phyloP scores from a whole-genome alignment of 148 eudicot species.

The Chenopodium suecicum region DNA sequence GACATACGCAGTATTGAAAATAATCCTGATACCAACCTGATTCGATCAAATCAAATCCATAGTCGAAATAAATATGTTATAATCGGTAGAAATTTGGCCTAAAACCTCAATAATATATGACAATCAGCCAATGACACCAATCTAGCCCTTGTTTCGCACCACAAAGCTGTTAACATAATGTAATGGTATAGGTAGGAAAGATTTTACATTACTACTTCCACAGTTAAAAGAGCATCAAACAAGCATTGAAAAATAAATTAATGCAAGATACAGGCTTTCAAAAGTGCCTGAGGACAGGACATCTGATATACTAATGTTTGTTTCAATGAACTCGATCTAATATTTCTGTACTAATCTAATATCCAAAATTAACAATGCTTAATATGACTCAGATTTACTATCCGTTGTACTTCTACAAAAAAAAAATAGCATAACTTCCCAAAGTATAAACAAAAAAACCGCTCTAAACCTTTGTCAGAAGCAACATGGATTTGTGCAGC shows the following conservation, averaged over 20 bases:
- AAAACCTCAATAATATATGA: too few relatives aligned
- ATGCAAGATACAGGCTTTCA: not conserved
- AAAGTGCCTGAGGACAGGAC: not conserved
- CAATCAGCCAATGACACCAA: too few relatives aligned
- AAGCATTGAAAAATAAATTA: too few relatives aligned
- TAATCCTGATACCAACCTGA: too few relatives aligned
- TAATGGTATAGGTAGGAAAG: too few relatives aligned
- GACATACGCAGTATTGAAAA: too few relatives aligned
- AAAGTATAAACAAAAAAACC: not conserved
- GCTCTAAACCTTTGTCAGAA: not conserved
- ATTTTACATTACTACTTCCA: not conserved
- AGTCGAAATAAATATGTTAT: too few relatives aligned
- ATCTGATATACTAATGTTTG: not conserved
- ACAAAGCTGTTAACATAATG: too few relatives aligned
- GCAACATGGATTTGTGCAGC: constrained; percentile 11
- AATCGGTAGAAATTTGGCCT: too few relatives aligned
- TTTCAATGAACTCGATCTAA: not conserved
- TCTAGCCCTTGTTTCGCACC: too few relatives aligned
- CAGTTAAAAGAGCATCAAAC: not conserved
- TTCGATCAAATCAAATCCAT: too few relatives aligned
- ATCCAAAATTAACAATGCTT: not conserved
- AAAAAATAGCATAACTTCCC: too few relatives aligned
- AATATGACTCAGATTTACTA: not conserved
- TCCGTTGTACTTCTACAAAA: not conserved
- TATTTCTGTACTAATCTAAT: not conserved